These are phyloP conservation scores for Moricandia arvensis DNA, from an alignment of 345 rosid genomes.

Conservation along the genomic window DNA sequence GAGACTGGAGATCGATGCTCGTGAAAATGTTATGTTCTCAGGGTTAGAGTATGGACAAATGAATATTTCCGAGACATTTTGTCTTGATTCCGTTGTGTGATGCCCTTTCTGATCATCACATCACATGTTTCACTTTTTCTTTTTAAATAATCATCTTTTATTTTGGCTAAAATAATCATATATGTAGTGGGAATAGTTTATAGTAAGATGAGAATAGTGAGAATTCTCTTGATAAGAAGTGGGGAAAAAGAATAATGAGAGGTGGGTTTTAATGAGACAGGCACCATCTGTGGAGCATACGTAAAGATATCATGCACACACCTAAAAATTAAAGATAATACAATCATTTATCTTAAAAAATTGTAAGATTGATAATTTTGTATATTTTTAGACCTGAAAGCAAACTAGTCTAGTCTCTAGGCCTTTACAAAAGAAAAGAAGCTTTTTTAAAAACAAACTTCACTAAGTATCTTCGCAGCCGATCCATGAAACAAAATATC, in stretches of 20 bases:
- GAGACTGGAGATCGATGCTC: constrained; percentile 2
- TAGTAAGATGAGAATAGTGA: constrained; percentile 5
- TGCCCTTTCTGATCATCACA: constrained; percentile 34
- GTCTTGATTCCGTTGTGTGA: constrained; percentile 14
- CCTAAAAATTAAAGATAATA: constrained; percentile 26
- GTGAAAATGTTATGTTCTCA: constrained; percentile 24
- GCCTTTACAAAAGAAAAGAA: constrained; percentile 19
- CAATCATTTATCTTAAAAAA: background rate
- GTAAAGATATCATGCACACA: constrained; percentile 21
- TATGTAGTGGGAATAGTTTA: constrained; percentile 9
- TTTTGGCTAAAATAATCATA: background rate
- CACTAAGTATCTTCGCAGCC: background rate
- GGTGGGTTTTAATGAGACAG: constrained; percentile 29
- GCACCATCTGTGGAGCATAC: constrained; percentile 34
- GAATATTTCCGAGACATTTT: constrained; percentile 36
- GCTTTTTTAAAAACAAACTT: constrained; percentile 7
- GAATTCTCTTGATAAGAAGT: constrained; percentile 14
- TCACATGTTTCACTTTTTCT: constrained; percentile 29
- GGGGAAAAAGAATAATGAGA: constrained; percentile 20
- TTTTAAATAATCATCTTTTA: background rate
- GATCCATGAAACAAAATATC: background rate
- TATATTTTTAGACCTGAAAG: background rate
- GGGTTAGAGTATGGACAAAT: constrained; percentile 32
- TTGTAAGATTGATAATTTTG: background rate
- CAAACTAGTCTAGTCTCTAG: background rate